A percentile compares a stretch with the other conserved stretches of the same genome.
Conservation (phyloP, 2,329 filamentous ascomycete species). For the Trichoderma sp. region DNA sequence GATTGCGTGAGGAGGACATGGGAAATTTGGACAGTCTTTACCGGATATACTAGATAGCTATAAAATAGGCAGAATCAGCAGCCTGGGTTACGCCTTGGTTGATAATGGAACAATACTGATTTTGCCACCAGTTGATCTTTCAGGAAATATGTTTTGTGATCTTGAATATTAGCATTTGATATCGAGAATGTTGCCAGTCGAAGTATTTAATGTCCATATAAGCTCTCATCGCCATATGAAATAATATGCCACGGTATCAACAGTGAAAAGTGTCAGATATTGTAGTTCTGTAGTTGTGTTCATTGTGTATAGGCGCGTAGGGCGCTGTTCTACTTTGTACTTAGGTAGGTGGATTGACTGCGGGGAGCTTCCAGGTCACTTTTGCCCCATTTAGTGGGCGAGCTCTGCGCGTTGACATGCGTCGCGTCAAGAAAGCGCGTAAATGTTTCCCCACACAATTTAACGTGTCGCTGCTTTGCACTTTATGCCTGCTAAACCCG, state of each 20-base stretch:
- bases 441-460: constrained; percentile 35
- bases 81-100: constrained; percentile 2
- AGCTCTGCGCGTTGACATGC: constrained; percentile 30
- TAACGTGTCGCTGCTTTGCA: constrained; percentile 24
- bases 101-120: constrained; percentile 14
- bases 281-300: not conserved
- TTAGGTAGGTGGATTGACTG: not conserved
- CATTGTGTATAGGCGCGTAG: not conserved
- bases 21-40: constrained; percentile 27
- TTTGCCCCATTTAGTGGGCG: not conserved
- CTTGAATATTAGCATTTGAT: not conserved
- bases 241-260: not conserved
- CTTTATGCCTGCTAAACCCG: not conserved
- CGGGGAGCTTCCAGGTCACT: constrained; percentile 7
- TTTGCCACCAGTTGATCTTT: constrained; percentile 1
- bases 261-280: not conserved
- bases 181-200: not conserved
- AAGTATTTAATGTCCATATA: not conserved
- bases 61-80: constrained; percentile 28
- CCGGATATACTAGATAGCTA: constrained; percentile 21
- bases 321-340: not conserved
- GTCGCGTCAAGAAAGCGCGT: constrained; percentile 37
- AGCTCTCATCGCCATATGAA: not conserved
- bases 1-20: constrained; percentile 7
- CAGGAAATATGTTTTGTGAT: not conserved